Base-by-base conservation (phyloP, 495 filamentous ascomycete species). In the Tuber brumale region DNA sequence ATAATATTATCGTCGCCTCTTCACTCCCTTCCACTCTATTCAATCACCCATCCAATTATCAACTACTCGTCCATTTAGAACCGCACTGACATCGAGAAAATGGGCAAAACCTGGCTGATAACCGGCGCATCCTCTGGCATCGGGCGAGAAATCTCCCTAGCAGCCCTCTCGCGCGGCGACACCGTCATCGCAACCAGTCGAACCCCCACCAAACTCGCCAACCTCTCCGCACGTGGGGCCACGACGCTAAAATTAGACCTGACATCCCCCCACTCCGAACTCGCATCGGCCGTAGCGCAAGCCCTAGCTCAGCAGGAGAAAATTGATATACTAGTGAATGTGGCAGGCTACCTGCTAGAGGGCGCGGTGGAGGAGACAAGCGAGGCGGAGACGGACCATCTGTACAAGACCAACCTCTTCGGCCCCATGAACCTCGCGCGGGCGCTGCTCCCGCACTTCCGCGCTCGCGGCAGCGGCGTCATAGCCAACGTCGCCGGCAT, bases 321-420 rank as follows among this genome's bases (percentile, higher is more conserved):
- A 3, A 83, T 88, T 72, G 86, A 87, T 70, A 84, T 86, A 21
- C 76, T 88, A n/a, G 78, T 88, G 42, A 87, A 88, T 74, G 86
- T 86, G 41, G 85, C 86, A 16, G 86, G 82, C 14, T 84, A 85
- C 71, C 81, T 78, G 21, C 75, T 86, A 21, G 66, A 84, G 27
- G 86, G 84, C 35, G 79, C 81, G 16, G 70, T 87, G 31, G 86
- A 88, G 73, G 86, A 87, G 16, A 74, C 57, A n/a, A 84, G 83
- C 35, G 57, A 81, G 27, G 79, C 80, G 2, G 75, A 82, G 18
- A 76, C 84, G 48, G 48, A 77, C 3, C 74, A 71, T 1, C 81
- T 84, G 57, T 85, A 85, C 75, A 81, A 84, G 72, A 83, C 82
- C 37, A 88, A 88, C 71, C 81, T 87, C 70, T 83, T 87, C 78